Conservation (phyloP, 768 basidiomycete species). For the Xanthoconium purpureum region DNA sequence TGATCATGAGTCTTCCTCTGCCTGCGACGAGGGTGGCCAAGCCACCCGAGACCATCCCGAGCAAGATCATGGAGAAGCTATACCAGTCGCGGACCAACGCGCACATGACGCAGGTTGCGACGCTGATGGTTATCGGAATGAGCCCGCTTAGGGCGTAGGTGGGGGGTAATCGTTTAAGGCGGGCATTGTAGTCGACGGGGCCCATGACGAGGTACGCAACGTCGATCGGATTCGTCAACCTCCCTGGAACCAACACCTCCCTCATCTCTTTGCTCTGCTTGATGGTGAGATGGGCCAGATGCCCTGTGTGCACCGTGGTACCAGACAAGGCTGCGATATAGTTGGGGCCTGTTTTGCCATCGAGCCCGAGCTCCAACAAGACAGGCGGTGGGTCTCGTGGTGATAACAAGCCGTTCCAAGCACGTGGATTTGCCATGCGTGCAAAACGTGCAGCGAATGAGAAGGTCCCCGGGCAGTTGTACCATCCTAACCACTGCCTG, state of each 20-base stretch:
- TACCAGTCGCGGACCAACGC: conserved; percentile 28
- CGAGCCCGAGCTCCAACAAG: conserved; percentile 29
- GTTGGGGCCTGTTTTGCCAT: conserved; percentile 27
- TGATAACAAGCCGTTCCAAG: conserved; percentile 27
- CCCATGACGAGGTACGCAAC: conserved; percentile 16
- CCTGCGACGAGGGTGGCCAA: conserved; percentile 27
- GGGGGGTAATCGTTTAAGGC: conserved; percentile 4
- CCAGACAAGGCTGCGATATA: conserved; percentile 28
- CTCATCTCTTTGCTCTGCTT: conserved; percentile 8
- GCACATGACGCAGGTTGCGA: background rate
- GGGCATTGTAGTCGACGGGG: conserved; percentile 4
- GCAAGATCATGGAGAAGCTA: conserved; percentile 30
- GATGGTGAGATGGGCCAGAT: conserved; percentile 23
- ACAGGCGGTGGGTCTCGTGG: conserved; percentile 14
- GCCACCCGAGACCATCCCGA: conserved; percentile 30
- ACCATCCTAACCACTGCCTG: conserved; percentile 36
- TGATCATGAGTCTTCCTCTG: conserved; percentile 21
- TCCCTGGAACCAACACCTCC: conserved; percentile 16
- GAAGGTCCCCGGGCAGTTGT: conserved; percentile 36
- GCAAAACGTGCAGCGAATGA: conserved; percentile 32
- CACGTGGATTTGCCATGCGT: conserved; percentile 23
- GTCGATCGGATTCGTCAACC: conserved; percentile 16
- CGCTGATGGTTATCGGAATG: conserved; percentile 25
- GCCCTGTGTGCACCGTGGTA: conserved; percentile 19
- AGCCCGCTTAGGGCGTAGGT: conserved; percentile 5